phyloP scores from a whole-genome alignment of 2,329 filamentous ascomycete genomes.

The Claviceps sp. region DNA sequence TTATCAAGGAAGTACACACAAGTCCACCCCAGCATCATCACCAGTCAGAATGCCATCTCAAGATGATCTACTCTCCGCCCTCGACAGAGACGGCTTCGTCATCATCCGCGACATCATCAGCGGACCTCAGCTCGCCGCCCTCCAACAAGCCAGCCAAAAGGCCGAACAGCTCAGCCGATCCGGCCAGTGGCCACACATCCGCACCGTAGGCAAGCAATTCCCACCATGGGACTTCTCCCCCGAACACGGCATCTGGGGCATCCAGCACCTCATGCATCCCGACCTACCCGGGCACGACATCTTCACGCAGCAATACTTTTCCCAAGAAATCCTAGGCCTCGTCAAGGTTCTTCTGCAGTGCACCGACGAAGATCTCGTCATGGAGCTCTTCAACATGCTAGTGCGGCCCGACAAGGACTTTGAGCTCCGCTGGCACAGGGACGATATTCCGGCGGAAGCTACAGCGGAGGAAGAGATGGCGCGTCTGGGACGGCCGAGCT shows the following conservation, averaged over 20 bases:
- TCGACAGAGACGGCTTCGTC: slow-evolving; percentile 64
- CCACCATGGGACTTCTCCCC: slow-evolving; percentile 62
- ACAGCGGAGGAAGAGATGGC: slow-evolving; percentile 51
- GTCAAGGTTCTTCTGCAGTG: slow-evolving; percentile 50
- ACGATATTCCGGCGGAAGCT: slow-evolving; percentile 61
- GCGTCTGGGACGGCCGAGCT: slow-evolving; percentile 46
- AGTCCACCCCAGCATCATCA: background rate
- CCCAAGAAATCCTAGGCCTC: slow-evolving; percentile 45
- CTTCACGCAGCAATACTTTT: slow-evolving; percentile 64
- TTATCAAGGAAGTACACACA: too few relatives aligned
- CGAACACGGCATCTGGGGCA: slow-evolving; percentile 67
- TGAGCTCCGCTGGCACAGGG: slow-evolving; percentile 70
- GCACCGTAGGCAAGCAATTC: slow-evolving; percentile 81
- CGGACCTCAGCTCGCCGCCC: slow-evolving; percentile 37
- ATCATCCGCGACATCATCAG: slow-evolving; percentile 53
- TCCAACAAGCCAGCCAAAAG: slow-evolving; percentile 45
- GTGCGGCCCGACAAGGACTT: slow-evolving; percentile 61
- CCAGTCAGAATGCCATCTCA: background rate
- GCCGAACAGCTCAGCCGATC: slow-evolving; percentile 48
- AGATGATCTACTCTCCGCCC: slow-evolving; percentile 24
- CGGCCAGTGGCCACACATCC: slow-evolving; percentile 70
- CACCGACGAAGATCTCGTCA: slow-evolving; percentile 52
- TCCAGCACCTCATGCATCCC: slow-evolving; percentile 74
- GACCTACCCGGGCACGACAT: slow-evolving; percentile 44
- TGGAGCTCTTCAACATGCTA: slow-evolving; percentile 82